A percentile compares a stretch with the other conserved stretches of the same genome.
These are phyloP conservation scores for Pulveroboletus sp. DNA, from an alignment of 768 basidiomycete species.

Conservation along the genomic window DNA sequence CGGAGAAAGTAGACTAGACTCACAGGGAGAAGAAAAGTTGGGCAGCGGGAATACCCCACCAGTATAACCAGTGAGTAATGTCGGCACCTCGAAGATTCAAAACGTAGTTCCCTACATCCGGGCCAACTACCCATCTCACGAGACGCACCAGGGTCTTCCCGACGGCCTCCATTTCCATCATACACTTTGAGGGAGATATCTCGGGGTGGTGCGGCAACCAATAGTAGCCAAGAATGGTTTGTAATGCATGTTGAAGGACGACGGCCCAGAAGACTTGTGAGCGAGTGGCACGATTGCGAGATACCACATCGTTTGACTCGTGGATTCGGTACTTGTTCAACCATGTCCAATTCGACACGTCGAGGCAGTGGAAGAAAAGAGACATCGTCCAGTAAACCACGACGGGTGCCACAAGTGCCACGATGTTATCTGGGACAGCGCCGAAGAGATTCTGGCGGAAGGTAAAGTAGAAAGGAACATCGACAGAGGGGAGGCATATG, in stretches of 20 bases:
- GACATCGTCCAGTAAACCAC: conserved; percentile 82
- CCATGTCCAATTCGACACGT: conserved; percentile 70
- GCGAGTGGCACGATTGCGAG: conserved; percentile 70
- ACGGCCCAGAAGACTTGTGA: conserved; percentile 75
- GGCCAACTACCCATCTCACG: conserved; percentile 38
- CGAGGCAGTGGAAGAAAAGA: conserved; percentile 75
- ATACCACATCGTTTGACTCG: conserved; percentile 72
- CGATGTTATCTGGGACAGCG: conserved; percentile 60
- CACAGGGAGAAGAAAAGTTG: conserved; percentile 82
- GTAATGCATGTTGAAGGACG: conserved; percentile 78
- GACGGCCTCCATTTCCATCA: conserved; percentile 39
- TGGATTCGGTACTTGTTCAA: conserved; percentile 86
- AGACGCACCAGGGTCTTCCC: conserved; percentile 38
- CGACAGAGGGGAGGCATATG: conserved; percentile 33
- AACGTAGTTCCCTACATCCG: conserved; percentile 33
- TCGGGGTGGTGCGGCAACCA: conserved; percentile 51
- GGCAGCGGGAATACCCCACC: conserved; percentile 81
- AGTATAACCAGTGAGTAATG: conserved; percentile 69
- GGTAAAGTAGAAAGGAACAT: conserved; percentile 55
- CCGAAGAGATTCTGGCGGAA: conserved; percentile 44
- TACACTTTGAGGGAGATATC: conserved; percentile 35
- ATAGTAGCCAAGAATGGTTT: conserved; percentile 68
- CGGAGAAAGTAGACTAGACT: conserved; percentile 31
- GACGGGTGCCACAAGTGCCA: conserved; percentile 72
- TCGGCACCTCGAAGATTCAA: conserved; percentile 35